Evolutionary conservation across 139 green algal species (phyloP).

Genomic region (Chlamydomonas eustigma): DNA sequence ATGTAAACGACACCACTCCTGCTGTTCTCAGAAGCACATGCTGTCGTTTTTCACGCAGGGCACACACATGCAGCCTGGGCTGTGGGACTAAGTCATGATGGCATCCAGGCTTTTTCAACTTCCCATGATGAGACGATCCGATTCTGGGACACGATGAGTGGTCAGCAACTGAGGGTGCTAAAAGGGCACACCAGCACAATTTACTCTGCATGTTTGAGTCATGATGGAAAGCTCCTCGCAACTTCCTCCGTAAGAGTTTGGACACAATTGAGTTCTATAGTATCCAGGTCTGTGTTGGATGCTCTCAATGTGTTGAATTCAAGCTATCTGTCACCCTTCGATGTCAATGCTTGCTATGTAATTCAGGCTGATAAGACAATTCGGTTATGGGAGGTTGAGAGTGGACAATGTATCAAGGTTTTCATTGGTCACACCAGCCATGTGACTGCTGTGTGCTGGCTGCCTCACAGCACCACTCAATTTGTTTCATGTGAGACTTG

Average conservation of each 20-base stretch:
- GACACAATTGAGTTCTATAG: neutral
- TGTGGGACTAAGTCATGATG: conserved; percentile 37
- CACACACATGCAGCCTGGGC: conserved; percentile 31
- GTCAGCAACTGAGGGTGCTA: neutral
- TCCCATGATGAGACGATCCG: conserved; percentile 39
- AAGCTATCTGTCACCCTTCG: too few species aligned
- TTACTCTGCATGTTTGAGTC: conserved; percentile 24
- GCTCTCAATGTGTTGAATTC: too few species aligned
- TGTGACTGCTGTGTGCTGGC: conserved; percentile 32
- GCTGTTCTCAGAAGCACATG: too few species aligned
- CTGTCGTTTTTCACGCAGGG: too few species aligned
- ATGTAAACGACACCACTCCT: neutral
- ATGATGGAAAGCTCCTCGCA: conserved; percentile 32
- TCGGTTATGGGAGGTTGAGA: conserved; percentile 34
- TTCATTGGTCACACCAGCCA: conserved; percentile 39
- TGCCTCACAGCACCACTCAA: conserved; percentile 25
- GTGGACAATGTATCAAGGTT: conserved; percentile 20
- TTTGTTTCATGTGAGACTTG: conserved; percentile 21
- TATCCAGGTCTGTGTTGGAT: neutral
- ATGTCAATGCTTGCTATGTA: too few species aligned
- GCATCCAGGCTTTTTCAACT: conserved; percentile 7
- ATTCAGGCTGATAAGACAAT: conserved; percentile 29
- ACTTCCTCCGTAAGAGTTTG: conserved; percentile 16
- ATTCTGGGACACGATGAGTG: conserved; percentile 37
- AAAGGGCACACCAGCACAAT: conserved; percentile 38